Evolutionary conservation across 176 grass and related monocot genomes (phyloP), one percentile per base, ranked within the genome.

Genomic region (Leersia perrieri): DNA sequence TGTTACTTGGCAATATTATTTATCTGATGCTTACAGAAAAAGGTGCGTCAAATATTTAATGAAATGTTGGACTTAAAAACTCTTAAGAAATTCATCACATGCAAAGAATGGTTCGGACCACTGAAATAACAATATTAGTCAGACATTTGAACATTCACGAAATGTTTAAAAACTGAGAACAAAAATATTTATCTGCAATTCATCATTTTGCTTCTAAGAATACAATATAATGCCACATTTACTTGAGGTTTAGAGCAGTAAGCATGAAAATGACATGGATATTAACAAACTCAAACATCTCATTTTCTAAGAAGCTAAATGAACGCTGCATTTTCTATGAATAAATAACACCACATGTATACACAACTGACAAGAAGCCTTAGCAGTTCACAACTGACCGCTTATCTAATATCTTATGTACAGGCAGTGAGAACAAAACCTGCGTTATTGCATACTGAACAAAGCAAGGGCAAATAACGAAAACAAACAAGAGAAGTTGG

Each of bases 161-260:
- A 68, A 38, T 23, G 20, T 68, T 61, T 30, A 76, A 7, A 40
- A 76, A 25, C 40, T 41, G 35, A 30, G 11, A 30, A 41, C n/a
- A 61, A 35, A 39, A 61, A 27, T 76, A 35, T 30, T 25, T 38
- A 38, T 60, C 8, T 33, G 22, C 34, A 75, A 23, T 6, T 7
- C 33, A 57, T 3, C 22, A 18, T 60, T 60, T 60, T 32, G 25
- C 49, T 81, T 47, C 47, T 26, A 45, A 60, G 51, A 32, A 25
- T 39, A 61, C 23, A 4, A 61, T 61, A 63, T 63, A 20, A 77
- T 15, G 29, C 9, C 35, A 63, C 35, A 63, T 30, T 30, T 28
- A 5, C 36, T 70, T 77, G 64, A 70, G 44, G 53, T 28, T 60
- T 77, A 76, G 36, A 84, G 49, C 14, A 26, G 14, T 34, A 42